Evolutionary conservation across 352 stramenopile species (phyloP), one percentile per base, ranked within the genome.

Genomic region (Hyaloperonospora arabidopsidis): DNA sequence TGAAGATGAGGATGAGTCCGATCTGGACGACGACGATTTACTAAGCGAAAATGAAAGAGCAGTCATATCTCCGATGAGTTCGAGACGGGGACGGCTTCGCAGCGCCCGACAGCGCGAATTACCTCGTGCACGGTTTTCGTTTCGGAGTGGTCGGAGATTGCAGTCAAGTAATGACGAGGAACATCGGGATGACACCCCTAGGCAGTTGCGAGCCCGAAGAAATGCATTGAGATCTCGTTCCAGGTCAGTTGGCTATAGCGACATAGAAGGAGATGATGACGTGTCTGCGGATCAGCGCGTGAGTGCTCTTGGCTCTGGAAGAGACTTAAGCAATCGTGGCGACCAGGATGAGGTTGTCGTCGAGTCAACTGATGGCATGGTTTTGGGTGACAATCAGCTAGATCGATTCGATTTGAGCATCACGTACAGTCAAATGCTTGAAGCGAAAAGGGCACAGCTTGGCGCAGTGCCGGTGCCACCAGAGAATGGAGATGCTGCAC

Each of bases 311-410:
- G 22, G 47, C 8, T 48, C 28, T 8, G 61, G 62, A 14, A 59
- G 49, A 35, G 46, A 40, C 15, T 23, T 23, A 29, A 13, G 38
- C 14, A 44, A 58, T 47, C 41, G 28, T 25, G 67, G 76, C 12
- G 65, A 58, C 23, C 40, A 60, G 19, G 44, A 58, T 2, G 74
- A 77, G 46, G 79, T 89, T 15, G 74, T 91, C 6, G 76, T 90
- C 4, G 84, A 92, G 57, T 88, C 74, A 13, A 90, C 89, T 43
- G 80, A 94, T 53, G 83, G 80, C 0, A 74, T 91, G 32, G 84
- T 89, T 56, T 84, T 93, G 68, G 75, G 69, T 2, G 77, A 87
- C 46, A 94, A 92, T 45, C 79, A 89, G 25, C 54, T 84, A 12
- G 84, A 94, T 68, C 74, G 74, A 44, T 94, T 94, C 51, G 84